Conservation (phyloP, 768 basidiomycete genomes). For the Rhizopogon vinicolor region DNA sequence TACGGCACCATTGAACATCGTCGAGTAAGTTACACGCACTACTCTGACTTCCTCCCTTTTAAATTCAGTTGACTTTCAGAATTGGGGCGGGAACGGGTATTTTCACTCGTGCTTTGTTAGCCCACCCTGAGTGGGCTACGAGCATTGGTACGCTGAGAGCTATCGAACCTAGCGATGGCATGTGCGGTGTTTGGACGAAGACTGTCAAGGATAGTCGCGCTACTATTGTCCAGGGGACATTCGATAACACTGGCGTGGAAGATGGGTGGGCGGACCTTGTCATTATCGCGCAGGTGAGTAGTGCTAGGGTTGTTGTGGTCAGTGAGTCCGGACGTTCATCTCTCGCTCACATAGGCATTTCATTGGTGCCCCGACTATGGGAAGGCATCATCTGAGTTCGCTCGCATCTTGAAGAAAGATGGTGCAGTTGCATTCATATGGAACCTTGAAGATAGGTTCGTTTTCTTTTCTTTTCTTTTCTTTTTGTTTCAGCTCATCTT, state of each 20-base stretch:
- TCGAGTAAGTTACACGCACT: slow-evolving; percentile 49
- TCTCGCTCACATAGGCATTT: slow-evolving; percentile 56
- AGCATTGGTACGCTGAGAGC: slow-evolving; percentile 55
- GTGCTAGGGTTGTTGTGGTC: background rate
- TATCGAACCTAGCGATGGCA: slow-evolving; percentile 83
- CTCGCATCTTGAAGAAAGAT: slow-evolving; percentile 72
- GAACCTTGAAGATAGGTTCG: slow-evolving; percentile 85
- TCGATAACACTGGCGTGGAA: slow-evolving; percentile 55
- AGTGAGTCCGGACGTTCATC: background rate
- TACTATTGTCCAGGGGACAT: slow-evolving; percentile 59
- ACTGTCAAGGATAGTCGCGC: slow-evolving; percentile 51
- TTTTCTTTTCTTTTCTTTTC: background rate
- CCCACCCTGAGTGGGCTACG: slow-evolving; percentile 50
- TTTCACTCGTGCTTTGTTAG: slow-evolving; percentile 78
- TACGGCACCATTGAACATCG: slow-evolving; percentile 48
- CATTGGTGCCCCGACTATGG: slow-evolving; percentile 90
- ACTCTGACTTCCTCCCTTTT: background rate
- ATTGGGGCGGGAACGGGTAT: slow-evolving; percentile 86
- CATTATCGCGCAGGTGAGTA: slow-evolving; percentile 64
- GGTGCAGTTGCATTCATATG: slow-evolving; percentile 75
- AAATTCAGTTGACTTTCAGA: slow-evolving; percentile 33
- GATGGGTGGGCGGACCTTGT: slow-evolving; percentile 76
- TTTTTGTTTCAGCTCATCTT: background rate
- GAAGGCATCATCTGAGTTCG: slow-evolving; percentile 69
- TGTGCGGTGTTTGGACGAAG: slow-evolving; percentile 69